Base-by-base conservation (phyloP, 148 eudicot genomes). In the Camellia japonica region DNA sequence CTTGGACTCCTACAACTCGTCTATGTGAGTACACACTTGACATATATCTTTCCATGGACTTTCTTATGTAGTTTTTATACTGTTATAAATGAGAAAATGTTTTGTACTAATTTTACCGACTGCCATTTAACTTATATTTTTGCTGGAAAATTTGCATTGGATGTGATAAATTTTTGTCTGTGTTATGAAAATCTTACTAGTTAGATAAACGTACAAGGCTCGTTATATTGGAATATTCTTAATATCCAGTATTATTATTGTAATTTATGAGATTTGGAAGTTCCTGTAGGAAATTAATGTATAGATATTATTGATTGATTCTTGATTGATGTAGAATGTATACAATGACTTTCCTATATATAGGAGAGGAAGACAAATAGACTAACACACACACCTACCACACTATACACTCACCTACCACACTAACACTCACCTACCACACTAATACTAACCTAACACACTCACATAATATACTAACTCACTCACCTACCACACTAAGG, bases 1-100 rank as follows among this genome's bases (percentile, higher is more conserved):
- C 47, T 54, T 79, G 89, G 88, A 80, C 89, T 95, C 73, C 84
- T 90, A 64, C 91, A 89, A 79, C 90, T 95, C 55, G 30, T 73
- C 59, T 73, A 73, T 38, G 76, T 73, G 76, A 73, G 76, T 73
- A 73, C 74, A 30, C 64, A 73, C 16, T 73, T 44, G 18, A 54
- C 56, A 44, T 6, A 10, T 38, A 30, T 20, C 10, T 65, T 9
- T 30, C 43, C 18, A 73, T 73, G 12, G 13, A 6, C 44, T 13
- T 13, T 56, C 38, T 52, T 7, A 18, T 16, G 63, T 73, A 6
- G 3, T 23, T 55, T 73, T 54, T 38, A 55, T 14, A 38, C 55
- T 55, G 41, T 55, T 30, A 55, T 54, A 42, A 3, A 30, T 1
- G 15, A 38, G 47, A 73, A 73, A n/a, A 51, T 54, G 61, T 54